A percentile compares a stretch with the other conserved stretches of the same genome.
phyloP scores from a whole-genome alignment of 2,329 filamentous ascomycete species.

The Sporothrix schenckii region DNA sequence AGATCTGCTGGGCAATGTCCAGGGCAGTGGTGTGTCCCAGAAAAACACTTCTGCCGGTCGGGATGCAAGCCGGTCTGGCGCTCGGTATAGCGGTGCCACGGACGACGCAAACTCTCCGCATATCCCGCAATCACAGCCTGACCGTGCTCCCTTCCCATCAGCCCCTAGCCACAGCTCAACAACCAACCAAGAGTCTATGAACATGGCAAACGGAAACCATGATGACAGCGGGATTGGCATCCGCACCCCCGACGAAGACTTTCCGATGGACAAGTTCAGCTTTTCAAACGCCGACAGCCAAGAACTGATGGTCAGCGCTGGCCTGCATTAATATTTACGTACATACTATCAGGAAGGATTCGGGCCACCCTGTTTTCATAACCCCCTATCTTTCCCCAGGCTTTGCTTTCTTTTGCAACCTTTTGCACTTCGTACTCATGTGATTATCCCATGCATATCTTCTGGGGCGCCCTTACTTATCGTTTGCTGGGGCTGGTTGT shows the following conservation, averaged over 20 bases:
- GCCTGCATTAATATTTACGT: slow-evolving; percentile 36
- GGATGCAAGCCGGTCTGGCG: slow-evolving; percentile 44
- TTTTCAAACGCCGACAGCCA: slow-evolving; percentile 39
- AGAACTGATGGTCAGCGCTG: slow-evolving; percentile 40
- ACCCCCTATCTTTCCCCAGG: neutral
- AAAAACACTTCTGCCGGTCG: slow-evolving; percentile 38
- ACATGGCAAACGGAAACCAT: slow-evolving; percentile 53
- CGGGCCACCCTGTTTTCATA: neutral
- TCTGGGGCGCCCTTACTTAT: slow-evolving; percentile 19
- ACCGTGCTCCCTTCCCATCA: slow-evolving; percentile 55
- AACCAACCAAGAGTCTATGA: slow-evolving; percentile 49
- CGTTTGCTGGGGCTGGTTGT: slow-evolving; percentile 14
- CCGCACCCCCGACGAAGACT: slow-evolving; percentile 67
- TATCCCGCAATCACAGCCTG: slow-evolving; percentile 53
- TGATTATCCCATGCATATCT: slow-evolving; percentile 17
- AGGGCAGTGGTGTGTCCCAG: slow-evolving; percentile 36
- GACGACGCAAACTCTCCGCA: slow-evolving; percentile 52
- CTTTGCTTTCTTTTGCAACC: neutral
- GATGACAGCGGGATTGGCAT: slow-evolving; percentile 79
- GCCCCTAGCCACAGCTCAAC: slow-evolving; percentile 42
- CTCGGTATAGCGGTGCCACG: slow-evolving; percentile 51
- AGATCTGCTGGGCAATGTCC: slow-evolving; percentile 24
- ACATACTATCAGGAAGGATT: slow-evolving; percentile 23
- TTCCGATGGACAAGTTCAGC: slow-evolving; percentile 62
- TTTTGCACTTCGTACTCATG: slow-evolving; percentile 5